These are phyloP conservation scores for Elongisporangium anandrum DNA, from an alignment of 352 stramenopile species.

Conservation along the genomic window DNA sequence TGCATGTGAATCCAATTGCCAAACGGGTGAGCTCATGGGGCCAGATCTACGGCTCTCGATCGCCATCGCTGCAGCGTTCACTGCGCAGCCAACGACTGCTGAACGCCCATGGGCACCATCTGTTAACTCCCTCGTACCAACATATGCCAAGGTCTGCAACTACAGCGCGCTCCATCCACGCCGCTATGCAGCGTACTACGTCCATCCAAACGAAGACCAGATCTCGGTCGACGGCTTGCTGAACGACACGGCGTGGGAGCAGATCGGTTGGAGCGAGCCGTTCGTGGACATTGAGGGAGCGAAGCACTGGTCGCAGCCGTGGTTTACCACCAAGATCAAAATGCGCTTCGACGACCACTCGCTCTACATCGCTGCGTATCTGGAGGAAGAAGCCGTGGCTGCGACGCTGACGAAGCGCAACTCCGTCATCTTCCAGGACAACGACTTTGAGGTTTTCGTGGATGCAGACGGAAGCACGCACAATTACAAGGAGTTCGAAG, in stretches of 20 bases:
- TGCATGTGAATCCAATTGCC: not conserved
- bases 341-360: conserved; percentile 64
- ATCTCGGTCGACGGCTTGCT: conserved; percentile 52
- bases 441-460: conserved; percentile 92
- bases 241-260: conserved; percentile 51
- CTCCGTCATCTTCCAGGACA: conserved; percentile 79
- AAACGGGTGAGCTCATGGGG: not conserved
- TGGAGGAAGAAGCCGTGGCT: conserved; percentile 67
- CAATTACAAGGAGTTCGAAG: conserved; percentile 91
- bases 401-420: conserved; percentile 66
- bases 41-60: not conserved
- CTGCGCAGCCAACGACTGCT: not conserved
- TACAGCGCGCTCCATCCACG: conserved; percentile 28
- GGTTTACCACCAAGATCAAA: conserved; percentile 72
- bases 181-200: conserved; percentile 29
- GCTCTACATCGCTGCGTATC: conserved; percentile 66
- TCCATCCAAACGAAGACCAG: conserved; percentile 7
- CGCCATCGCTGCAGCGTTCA: not conserved
- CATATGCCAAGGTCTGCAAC: conserved; percentile 11
- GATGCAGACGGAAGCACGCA: conserved; percentile 70
- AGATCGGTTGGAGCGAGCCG: conserved; percentile 43
- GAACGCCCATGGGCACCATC: conserved; percentile 1
- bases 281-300: conserved; percentile 68
- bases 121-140: conserved; percentile 6
- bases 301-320: conserved; percentile 59